Evolutionary conservation across 1,284 basidiomycete species (phyloP), one percentile per base, ranked within the genome.

Genomic region (Entoloma clypeatum): DNA sequence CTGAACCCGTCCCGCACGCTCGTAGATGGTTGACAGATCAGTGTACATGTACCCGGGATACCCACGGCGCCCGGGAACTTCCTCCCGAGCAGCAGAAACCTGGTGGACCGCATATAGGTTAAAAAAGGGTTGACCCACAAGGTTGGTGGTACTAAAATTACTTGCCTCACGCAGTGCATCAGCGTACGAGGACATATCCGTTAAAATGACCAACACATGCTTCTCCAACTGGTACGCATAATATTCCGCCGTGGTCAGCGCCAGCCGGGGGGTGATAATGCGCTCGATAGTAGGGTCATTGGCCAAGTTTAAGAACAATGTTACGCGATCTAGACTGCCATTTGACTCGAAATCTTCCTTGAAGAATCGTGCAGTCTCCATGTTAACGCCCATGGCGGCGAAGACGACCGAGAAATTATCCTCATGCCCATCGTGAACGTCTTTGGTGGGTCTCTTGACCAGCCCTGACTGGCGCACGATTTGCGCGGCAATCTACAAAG

Each of bases 231-330:
- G 95, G 72, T 99, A 99, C 16, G 96, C 96, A 62, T 96, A 99
- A 75, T 99, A 99, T 61, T 99, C 96, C 48, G 96, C 96, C 5
- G 96, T 99, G 14, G 96, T 99, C 52, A 99, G 74, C 16, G 96
- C 96, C 46, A 99, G 77, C 65, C 96, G 93, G 44, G 96, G 96
- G 10, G 96, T 99, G 59, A 99, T 98, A 69, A 99, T 99, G 72
- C 96, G 91, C 67, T 99, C 96, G 65, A 99, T 99, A 50, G 96
- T 99, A n/a, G 96, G 96, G 66, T 99, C 96, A 61, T 98, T 99
- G 36, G 96, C 96, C 60, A 99, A 72, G 73, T 99, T 99, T 65
- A 99, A 78, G 85, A 99, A 99, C 48, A 99, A 76, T 5, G 96
- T 99, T 41, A 97, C 93, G 59, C 96, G 89, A 69, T 98, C 94